Evolutionary conservation across 2,329 filamentous ascomycete genomes (phyloP), one percentile per base, ranked within the genome.

Genomic region (Exophiala alcalophila): DNA sequence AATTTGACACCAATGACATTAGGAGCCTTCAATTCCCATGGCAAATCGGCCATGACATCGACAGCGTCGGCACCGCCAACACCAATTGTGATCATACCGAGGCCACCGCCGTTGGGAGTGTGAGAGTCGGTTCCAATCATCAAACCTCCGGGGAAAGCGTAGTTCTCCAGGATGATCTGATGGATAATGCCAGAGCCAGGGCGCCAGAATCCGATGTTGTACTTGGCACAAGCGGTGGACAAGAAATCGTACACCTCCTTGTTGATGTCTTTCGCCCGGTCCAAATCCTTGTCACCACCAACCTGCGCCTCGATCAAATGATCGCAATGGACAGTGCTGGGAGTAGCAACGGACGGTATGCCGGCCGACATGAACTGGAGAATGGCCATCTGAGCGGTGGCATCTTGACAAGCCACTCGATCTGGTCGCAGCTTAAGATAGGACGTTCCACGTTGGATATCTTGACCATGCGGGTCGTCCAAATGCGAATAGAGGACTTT

Each of bases 201-300:
- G 70, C 81, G 88, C 92, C 92, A 98, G 84, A 97, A 97, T 76
- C 92, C 92, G 68, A 97, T 97, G 79, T 97, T 91, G 79, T 97
- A 98, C 78, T 97, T 98, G 64, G 90, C 90, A 68, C 91, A 97
- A 56, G 91, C 86, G 53, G 83, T 83, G 50, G 89, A 80, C 65
- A 98, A 74, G 79, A 98, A 98, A 72, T 97, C 86, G 74, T 97
- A 98, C 59, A 98, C 92, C 72, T 97, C 91, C 79, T 94, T 94
- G 83, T 97, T 97, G 74, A 95, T 95, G 59, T 82, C 79, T 63
- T 91, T 76, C 60, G 92, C 92, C 62, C 91, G 82, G 50, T 80
- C 84, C 68, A 97, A 76, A 85, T 98, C 92, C 81, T 96, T 92
- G 54, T 77, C 81, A 60, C 90, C 90, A 65, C 92, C 92, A 61